Evolutionary conservation across 805 yeast genomes (phyloP), one percentile per base, ranked within the genome.

Genomic region (Schwanniomyces yamadae): DNA sequence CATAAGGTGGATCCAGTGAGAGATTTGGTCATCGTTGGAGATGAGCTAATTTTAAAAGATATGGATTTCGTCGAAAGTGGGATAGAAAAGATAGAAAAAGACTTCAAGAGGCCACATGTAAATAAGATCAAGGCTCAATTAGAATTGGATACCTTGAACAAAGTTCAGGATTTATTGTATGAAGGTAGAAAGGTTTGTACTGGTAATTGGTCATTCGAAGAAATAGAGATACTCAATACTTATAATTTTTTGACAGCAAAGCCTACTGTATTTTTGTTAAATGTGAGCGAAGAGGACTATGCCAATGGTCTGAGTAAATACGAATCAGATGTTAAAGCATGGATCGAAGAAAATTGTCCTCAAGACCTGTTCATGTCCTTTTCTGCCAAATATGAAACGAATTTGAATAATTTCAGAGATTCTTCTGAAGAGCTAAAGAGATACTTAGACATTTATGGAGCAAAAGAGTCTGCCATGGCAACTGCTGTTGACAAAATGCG

Each of bases 231-330:
- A 32, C 73, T 87, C 36, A 86, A 85, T 60, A 70, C 75, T 23
- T 77, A 85, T 67, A 82, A 79, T 49, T 75, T 89, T 33, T 61
- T 89, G 33, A 88, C 96, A 1, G 89, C 95, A 3, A 89, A 89
- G 55, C 96, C 96, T n/a, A 79, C 90, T 2, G 77, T 88, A 11
- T 81, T 82, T 43, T 57, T 89, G 31, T 71, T 87, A 41, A 89
- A 89, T 51, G 80, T 86, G 13, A 80, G 80, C 34, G 82, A 80
- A 46, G 73, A 70, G 31, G 96, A 88, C 54, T 88, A 75, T 55
- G 57, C 76, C 10, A 50, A 66, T 27, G 69, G 74, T 46, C 52
- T 61, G 40, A 79, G 80, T 55, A 76, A 75, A 54, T 75, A 77
- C 55, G 48, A 71, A 31, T 46, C 54, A 1, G 69, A 59, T 13